Conservation (phyloP, 306 rosid genomes). For the Lagenaria siceraria region DNA sequence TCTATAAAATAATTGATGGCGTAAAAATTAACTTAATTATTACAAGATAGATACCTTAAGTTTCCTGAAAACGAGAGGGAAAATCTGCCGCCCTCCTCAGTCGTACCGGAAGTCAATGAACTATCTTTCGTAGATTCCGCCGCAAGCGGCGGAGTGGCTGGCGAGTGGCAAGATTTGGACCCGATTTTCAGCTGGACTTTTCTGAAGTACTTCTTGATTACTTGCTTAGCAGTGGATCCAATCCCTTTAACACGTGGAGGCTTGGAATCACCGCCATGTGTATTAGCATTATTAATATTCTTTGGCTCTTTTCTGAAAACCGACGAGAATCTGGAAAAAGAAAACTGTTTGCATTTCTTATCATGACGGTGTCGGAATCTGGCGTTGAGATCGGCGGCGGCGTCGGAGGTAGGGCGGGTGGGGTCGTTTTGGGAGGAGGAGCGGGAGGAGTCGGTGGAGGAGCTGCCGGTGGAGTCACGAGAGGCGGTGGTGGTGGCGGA, state of each 20-base stretch:
- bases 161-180: conserved; percentile 2
- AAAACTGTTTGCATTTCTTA: conserved; percentile 48
- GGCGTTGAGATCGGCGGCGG: conserved; percentile 28
- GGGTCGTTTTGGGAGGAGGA: conserved; percentile 17
- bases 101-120: not conserved
- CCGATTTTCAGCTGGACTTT: conserved; percentile 70
- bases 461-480: conserved; percentile 41
- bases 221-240: conserved; percentile 61
- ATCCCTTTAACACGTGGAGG: conserved; percentile 30
- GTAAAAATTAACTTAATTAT: not conserved
- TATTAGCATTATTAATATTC: not conserved
- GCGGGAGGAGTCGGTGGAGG: conserved; percentile 53
- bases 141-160: conserved; percentile 9
- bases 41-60: conserved; percentile 16
- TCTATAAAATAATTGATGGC: too few species aligned
- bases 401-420: conserved; percentile 38
- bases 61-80: conserved; percentile 89
- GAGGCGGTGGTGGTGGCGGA: conserved; percentile 60
- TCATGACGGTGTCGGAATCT: not conserved
- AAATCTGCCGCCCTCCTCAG: conserved; percentile 19
- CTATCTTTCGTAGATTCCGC: conserved; percentile 20
- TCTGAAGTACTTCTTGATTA: conserved; percentile 59
- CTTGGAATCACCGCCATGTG: conserved; percentile 7
- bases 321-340: conserved; percentile 69
- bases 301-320: conserved; percentile 45